Evolutionary conservation across 176 grass and related monocot species (phyloP).

Genomic region (sorghum (Sorghum bicolor)): Sorghum_bicolor_NCBIv3 NC_012878.2:58527501-58528000

Average conservation of each 20-base stretch:
- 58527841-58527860: conserved; percentile 77
- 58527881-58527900: conserved; percentile 88
- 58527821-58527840: conserved; percentile 86
- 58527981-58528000: not conserved
- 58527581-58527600: not conserved
- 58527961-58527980: conserved; percentile 48
- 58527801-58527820: conserved; percentile 98
- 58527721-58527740: not conserved
- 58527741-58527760: conserved; percentile 6
- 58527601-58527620: conserved; percentile 52
- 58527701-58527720: not conserved
- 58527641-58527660: conserved; percentile 82
- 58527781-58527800: conserved; percentile 98
- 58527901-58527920: conserved; percentile 66
- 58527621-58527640: conserved; percentile 93
- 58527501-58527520: not conserved
- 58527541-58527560: not conserved
- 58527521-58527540: not conserved
- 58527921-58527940: conserved; percentile 92
- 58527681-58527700: conserved; percentile 54
- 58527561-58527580: not conserved
- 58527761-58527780: conserved; percentile 99
- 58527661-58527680: conserved; percentile 80
- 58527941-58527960: conserved; percentile 90
- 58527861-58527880: conserved; percentile 73